phyloP scores from a whole-genome alignment of 2,329 filamentous ascomycete genomes.

The Mariannaea sp. region DNA sequence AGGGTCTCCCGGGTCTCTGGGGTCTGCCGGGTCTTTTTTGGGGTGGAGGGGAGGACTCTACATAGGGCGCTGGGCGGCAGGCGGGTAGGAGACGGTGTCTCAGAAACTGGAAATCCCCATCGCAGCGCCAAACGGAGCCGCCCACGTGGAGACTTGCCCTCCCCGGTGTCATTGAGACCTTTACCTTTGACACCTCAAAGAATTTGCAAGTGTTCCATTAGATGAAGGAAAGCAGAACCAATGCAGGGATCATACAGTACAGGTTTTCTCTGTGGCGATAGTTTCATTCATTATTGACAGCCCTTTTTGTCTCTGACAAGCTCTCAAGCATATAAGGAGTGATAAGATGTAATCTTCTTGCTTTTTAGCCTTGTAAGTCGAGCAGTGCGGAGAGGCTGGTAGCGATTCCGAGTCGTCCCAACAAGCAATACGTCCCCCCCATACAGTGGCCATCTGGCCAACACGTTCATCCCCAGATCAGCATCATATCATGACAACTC shows the following conservation, averaged over 20 bases:
- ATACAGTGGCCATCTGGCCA: background rate
- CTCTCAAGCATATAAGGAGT: background rate
- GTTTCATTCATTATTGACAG: background rate
- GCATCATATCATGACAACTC: background rate
- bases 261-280: background rate
- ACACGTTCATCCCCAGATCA: background rate
- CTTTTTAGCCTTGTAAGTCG: background rate
- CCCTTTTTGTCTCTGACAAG: background rate
- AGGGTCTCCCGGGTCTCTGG: slow-evolving; percentile 4
- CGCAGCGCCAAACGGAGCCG: slow-evolving; percentile 13
- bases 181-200: slow-evolving; percentile 8
- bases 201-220: background rate
- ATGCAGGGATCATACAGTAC: slow-evolving; percentile 7
- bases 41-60: background rate
- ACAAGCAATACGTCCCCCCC: background rate
- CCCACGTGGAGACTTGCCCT: slow-evolving; percentile 14
- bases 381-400: background rate
- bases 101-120: background rate
- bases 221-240: background rate
- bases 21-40: background rate
- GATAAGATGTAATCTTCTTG: background rate
- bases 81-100: no score
- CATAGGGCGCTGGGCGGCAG: no score
- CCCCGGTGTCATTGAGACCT: no score
- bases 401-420: background rate